These are phyloP conservation scores for Psilocybe tampanensis DNA, from an alignment of 768 basidiomycete genomes.

Conservation along the genomic window DNA sequence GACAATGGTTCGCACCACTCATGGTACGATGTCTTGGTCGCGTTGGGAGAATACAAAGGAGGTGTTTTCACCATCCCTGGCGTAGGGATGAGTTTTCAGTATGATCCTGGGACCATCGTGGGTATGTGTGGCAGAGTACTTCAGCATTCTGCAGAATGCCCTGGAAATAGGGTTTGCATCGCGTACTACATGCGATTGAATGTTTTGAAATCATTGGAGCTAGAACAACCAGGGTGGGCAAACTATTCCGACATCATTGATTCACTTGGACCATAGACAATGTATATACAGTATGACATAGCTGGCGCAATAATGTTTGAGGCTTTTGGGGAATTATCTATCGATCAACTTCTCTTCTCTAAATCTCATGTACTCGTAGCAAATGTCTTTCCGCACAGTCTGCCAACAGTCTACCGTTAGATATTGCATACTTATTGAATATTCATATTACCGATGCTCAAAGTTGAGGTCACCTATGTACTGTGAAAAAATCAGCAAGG, in stretches of 20 bases:
- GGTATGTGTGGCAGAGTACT: conserved; percentile 5
- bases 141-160: conserved; percentile 6
- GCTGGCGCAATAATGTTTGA: no score
- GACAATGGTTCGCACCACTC: not conserved
- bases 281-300: no score
- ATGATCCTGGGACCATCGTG: conserved; percentile 9
- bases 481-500: no score
- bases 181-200: conserved; percentile 14
- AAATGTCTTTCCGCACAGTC: no score
- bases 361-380: no score
- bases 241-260: not conserved
- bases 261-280: no score
- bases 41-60: not conserved
- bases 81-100: not conserved
- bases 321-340: no score
- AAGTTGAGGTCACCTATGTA: no score
- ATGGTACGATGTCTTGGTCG: conserved; percentile 8
- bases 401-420: no score
- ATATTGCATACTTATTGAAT: no score
- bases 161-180: conserved; percentile 14
- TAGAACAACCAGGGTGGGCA: not conserved
- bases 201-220: not conserved
- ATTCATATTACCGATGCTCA: no score
- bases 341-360: no score
- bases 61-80: conserved; percentile 1